These are phyloP conservation scores for Hypoxylon trugodes DNA, from an alignment of 495 filamentous ascomycete genomes.

Conservation along the genomic window DNA sequence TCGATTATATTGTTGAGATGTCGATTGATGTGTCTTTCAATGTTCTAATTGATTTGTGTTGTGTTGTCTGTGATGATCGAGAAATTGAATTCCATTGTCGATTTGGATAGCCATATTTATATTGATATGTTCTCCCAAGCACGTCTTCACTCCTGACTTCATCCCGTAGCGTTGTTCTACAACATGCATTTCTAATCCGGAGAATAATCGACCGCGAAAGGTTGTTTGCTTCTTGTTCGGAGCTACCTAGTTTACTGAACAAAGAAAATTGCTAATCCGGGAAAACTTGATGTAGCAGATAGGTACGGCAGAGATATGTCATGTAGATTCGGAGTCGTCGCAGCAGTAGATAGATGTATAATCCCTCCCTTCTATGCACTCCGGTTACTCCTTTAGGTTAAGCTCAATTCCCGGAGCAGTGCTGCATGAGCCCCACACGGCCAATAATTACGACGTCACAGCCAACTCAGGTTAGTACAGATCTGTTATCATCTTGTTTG, in stretches of 20 bases:
- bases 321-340: neutral
- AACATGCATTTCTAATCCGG: constrained; percentile 1
- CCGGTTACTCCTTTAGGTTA: constrained; percentile 28
- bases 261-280: neutral
- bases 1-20: neutral
- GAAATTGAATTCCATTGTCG: neutral
- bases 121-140: neutral
- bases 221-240: neutral
- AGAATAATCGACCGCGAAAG: neutral
- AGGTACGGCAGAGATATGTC: neutral
- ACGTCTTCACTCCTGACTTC: neutral
- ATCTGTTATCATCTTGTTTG: no score
- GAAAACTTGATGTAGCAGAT: neutral
- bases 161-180: neutral
- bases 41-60: neutral
- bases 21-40: neutral
- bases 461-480: no score
- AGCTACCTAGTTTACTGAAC: no score
- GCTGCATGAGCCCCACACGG: neutral
- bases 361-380: constrained; percentile 2
- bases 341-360: neutral
- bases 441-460: neutral
- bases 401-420: neutral
- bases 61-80: neutral
- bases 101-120: neutral